These are phyloP conservation scores for Xylariaceae sp. DNA, from an alignment of 2,329 filamentous ascomycete genomes.

Conservation along the genomic window DNA sequence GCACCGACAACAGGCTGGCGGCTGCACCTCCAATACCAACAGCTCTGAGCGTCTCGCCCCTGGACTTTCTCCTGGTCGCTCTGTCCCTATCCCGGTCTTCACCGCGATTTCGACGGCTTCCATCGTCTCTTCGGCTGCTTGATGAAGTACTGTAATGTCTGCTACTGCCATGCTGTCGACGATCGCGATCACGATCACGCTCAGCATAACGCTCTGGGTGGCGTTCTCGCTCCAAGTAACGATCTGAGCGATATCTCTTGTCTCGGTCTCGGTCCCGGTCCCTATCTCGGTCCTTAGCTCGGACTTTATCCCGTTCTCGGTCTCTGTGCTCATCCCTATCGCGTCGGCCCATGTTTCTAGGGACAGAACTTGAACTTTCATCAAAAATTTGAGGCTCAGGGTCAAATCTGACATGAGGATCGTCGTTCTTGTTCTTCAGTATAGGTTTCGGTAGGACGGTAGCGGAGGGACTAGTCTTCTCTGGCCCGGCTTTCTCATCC, in stretches of 20 bases:
- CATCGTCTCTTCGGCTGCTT: slow-evolving; percentile 33
- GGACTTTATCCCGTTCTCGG: slow-evolving; percentile 12
- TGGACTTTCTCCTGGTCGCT: slow-evolving; percentile 28
- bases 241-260: slow-evolving; percentile 34
- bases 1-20: slow-evolving; percentile 55
- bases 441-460: slow-evolving; percentile 53
- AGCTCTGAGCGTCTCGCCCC: slow-evolving; percentile 54
- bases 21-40: slow-evolving; percentile 61
- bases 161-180: slow-evolving; percentile 4
- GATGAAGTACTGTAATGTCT: slow-evolving; percentile 8
- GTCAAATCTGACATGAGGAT: slow-evolving; percentile 53
- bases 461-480: slow-evolving; percentile 33
- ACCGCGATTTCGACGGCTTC: slow-evolving; percentile 8
- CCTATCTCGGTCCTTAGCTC: slow-evolving; percentile 9
- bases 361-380: slow-evolving; percentile 39
- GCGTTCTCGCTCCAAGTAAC: slow-evolving; percentile 33
- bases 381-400: slow-evolving; percentile 37
- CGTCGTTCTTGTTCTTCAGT: slow-evolving; percentile 59
- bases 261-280: slow-evolving; percentile 18
- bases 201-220: slow-evolving; percentile 29
- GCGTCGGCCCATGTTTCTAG: slow-evolving; percentile 28
- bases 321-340: slow-evolving; percentile 13
- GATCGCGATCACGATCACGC: slow-evolving; percentile 30
- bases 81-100: slow-evolving; percentile 36
- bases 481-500: slow-evolving; percentile 13